A percentile compares a stretch with the other conserved stretches of the same genome.
phyloP scores from a whole-genome alignment of 1,139 yeast genomes.

The Pichia sp. region DNA sequence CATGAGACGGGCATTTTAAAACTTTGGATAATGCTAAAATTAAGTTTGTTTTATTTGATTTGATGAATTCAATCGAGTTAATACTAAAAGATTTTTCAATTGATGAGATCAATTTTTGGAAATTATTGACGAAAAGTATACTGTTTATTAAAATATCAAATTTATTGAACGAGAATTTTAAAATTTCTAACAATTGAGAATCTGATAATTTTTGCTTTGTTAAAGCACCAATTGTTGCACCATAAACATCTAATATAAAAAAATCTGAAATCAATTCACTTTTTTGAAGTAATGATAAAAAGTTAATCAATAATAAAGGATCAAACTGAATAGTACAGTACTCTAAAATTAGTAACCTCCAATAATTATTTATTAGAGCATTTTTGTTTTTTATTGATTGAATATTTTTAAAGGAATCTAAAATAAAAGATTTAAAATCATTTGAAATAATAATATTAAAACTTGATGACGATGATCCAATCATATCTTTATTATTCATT shows the following conservation, averaged over 20 bases:
- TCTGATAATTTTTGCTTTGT: slow-evolving; percentile 20
- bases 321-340: slow-evolving; percentile 21
- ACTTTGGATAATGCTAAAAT: slow-evolving; percentile 18
- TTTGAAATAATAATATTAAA: slow-evolving; percentile 24
- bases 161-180: slow-evolving; percentile 10
- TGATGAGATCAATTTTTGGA: slow-evolving; percentile 14
- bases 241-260: slow-evolving; percentile 26
- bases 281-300: slow-evolving; percentile 12
- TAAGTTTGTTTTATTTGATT: slow-evolving; percentile 7
- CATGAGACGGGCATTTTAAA: slow-evolving; percentile 23
- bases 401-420: slow-evolving; percentile 16
- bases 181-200: slow-evolving; percentile 11
- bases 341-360: slow-evolving; percentile 35
- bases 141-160: slow-evolving; percentile 16
- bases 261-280: slow-evolving; percentile 9
- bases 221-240: slow-evolving; percentile 24
- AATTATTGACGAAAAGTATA: slow-evolving; percentile 18
- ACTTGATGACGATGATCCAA: slow-evolving; percentile 12
- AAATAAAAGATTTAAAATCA: slow-evolving; percentile 26
- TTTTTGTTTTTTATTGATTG: slow-evolving; percentile 18
- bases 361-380: slow-evolving; percentile 33
- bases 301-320: slow-evolving; percentile 15
- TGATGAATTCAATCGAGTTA: slow-evolving; percentile 12
- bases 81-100: not conserved
- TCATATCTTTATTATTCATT: slow-evolving; percentile 26